Conservation (phyloP, 2,329 filamentous ascomycete genomes). For the Cytospora schulzeri region DNA sequence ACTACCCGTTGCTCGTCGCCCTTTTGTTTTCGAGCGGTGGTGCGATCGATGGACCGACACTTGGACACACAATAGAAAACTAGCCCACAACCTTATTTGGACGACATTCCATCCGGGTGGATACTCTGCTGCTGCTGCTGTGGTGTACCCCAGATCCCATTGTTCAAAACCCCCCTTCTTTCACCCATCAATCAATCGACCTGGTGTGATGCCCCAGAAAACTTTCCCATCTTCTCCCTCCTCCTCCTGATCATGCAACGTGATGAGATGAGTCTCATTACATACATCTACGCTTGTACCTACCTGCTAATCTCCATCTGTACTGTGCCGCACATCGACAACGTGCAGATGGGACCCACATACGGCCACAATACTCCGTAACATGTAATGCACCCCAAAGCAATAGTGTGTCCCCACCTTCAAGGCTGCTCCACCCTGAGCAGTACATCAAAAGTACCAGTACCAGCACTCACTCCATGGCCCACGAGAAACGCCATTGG, state of each 20-base stretch:
- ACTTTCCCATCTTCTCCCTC: too few relatives aligned
- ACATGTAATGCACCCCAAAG: background rate
- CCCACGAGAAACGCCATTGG: too few relatives aligned
- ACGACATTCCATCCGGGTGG: slow-evolving; percentile 21
- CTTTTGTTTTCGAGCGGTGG: slow-evolving; percentile 5
- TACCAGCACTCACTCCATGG: too few relatives aligned
- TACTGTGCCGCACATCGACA: background rate
- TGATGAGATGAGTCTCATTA: background rate
- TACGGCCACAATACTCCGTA: background rate
- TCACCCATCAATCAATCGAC: too few relatives aligned
- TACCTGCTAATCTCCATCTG: background rate
- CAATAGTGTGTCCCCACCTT: background rate
- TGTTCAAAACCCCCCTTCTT: too few relatives aligned
- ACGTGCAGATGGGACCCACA: background rate
- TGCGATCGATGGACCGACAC: slow-evolving; percentile 15
- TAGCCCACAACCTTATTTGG: slow-evolving; percentile 27
- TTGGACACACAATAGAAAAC: slow-evolving; percentile 6
- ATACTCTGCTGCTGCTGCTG: background rate
- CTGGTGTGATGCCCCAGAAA: too few relatives aligned
- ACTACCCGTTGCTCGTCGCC: background rate
- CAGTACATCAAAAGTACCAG: background rate
- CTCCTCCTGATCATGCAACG: background rate
- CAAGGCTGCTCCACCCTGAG: background rate
- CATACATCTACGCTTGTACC: background rate
- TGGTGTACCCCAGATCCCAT: background rate